phyloP scores from a whole-genome alignment of 1,284 basidiomycete species.

The Rhodotorula sp. region DNA sequence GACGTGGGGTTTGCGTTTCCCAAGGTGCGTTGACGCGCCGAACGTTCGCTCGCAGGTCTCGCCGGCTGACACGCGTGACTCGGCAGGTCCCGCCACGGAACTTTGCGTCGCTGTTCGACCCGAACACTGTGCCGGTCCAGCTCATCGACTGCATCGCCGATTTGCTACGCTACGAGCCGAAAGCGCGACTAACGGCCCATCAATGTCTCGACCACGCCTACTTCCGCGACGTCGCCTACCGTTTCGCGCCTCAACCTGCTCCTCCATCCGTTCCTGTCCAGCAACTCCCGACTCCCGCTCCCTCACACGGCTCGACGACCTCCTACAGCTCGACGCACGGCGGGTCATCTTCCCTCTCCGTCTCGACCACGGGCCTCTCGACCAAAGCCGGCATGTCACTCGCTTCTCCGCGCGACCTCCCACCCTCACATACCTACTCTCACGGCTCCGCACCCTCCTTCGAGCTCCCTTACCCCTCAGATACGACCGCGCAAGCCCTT shows the following conservation, averaged over 20 bases:
- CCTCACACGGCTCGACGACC: slow-evolving; percentile 19
- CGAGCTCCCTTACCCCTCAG: slow-evolving; percentile 39
- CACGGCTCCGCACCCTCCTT: slow-evolving; percentile 52
- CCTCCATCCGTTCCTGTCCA: slow-evolving; percentile 21
- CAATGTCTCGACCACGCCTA: slow-evolving; percentile 88
- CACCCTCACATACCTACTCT: slow-evolving; percentile 46
- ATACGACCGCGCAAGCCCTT: slow-evolving; percentile 16
- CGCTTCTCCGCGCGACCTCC: slow-evolving; percentile 41
- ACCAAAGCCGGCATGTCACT: slow-evolving; percentile 15
- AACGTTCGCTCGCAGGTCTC: background rate
- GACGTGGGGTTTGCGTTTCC: slow-evolving; percentile 85
- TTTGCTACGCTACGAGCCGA: slow-evolving; percentile 88
- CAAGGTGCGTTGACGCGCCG: slow-evolving; percentile 59
- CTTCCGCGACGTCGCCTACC: slow-evolving; percentile 63
- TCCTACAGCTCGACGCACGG: slow-evolving; percentile 2
- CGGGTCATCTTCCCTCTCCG: slow-evolving; percentile 9
- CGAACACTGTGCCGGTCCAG: slow-evolving; percentile 65
- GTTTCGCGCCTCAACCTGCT: slow-evolving; percentile 43
- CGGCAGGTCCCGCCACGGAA: slow-evolving; percentile 69
- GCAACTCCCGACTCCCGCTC: slow-evolving; percentile 21
- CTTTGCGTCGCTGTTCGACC: slow-evolving; percentile 74
- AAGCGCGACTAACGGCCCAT: slow-evolving; percentile 73
- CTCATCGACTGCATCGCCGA: slow-evolving; percentile 90
- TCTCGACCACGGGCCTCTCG: slow-evolving; percentile 16
- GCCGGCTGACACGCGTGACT: too few relatives aligned